Evolutionary conservation across 805 yeast species (phyloP).

Genomic region (Candida hungchunana): DNA sequence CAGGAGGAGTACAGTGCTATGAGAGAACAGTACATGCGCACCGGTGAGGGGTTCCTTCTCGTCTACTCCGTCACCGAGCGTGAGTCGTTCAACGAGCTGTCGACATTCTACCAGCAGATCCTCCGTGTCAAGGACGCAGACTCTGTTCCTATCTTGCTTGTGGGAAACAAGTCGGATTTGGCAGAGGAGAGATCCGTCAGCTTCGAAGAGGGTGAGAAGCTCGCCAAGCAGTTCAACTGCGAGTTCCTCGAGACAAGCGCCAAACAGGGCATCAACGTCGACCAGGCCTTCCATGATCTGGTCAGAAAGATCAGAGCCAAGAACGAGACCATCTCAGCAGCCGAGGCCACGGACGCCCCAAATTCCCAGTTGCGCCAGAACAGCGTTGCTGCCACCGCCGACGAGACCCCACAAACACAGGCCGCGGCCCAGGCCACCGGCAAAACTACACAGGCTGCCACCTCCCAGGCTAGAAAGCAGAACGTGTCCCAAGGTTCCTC

Average conservation of each 20-base stretch:
- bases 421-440: not conserved
- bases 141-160: constrained; percentile 72
- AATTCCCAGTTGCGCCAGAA: constrained; percentile 5
- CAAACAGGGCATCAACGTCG: constrained; percentile 85
- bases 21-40: constrained; percentile 93
- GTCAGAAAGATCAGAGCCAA: constrained; percentile 49
- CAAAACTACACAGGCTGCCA: constrained; percentile 2
- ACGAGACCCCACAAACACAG: not conserved
- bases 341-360: constrained; percentile 3
- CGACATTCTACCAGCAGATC: constrained; percentile 76
- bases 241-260: constrained; percentile 92
- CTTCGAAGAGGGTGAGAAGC: constrained; percentile 54
- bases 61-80: constrained; percentile 87
- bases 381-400: constrained; percentile 5
- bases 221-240: constrained; percentile 63
- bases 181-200: constrained; percentile 74
- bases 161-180: constrained; percentile 75
- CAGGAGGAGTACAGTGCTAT: constrained; percentile 94
- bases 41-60: constrained; percentile 89
- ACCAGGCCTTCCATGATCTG: constrained; percentile 70
- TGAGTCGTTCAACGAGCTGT: constrained; percentile 79
- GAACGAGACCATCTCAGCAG: constrained; percentile 11
- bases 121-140: constrained; percentile 72
- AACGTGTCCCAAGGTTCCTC: constrained; percentile 5
- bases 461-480: constrained; percentile 11